Conservation (phyloP, 2,329 filamentous ascomycete genomes). For the Polychaeton citri region DNA sequence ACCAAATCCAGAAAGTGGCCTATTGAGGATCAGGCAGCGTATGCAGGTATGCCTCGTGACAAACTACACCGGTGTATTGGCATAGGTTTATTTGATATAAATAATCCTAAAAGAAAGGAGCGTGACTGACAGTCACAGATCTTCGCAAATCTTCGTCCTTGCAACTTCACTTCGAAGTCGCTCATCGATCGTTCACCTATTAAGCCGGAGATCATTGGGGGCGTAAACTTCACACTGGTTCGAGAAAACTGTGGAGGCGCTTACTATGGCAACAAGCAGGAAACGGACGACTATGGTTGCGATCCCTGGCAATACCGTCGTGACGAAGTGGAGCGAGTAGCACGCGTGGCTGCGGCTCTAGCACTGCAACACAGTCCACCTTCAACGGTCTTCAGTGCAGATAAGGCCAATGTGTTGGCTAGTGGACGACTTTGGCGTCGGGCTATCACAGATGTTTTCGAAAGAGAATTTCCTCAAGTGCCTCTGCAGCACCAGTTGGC, state of each 20-base stretch:
- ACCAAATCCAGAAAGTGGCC: slow-evolving; percentile 33
- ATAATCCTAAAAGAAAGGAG: not conserved
- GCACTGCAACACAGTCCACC: slow-evolving; percentile 25
- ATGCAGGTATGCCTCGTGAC: slow-evolving; percentile 23
- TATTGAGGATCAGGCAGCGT: slow-evolving; percentile 26
- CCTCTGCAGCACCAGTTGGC: slow-evolving; percentile 33
- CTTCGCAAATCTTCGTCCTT: slow-evolving; percentile 40
- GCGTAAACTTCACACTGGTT: slow-evolving; percentile 37
- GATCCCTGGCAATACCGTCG: slow-evolving; percentile 36
- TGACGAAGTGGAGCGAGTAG: slow-evolving; percentile 34
- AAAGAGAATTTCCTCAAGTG: slow-evolving; percentile 31
- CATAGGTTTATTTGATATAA: too few relatives aligned
- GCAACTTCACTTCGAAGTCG: slow-evolving; percentile 31
- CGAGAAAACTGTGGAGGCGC: slow-evolving; percentile 39
- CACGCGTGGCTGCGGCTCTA: slow-evolving; percentile 34
- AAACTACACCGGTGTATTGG: not conserved
- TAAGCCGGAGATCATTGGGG: slow-evolving; percentile 31
- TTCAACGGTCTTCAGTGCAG: slow-evolving; percentile 33
- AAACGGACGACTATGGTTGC: slow-evolving; percentile 29
- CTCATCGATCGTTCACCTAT: slow-evolving; percentile 28
- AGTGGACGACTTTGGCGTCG: slow-evolving; percentile 37
- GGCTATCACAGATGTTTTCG: slow-evolving; percentile 28
- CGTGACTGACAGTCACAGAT: slow-evolving; percentile 7
- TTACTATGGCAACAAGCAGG: slow-evolving; percentile 37
- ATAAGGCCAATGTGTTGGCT: slow-evolving; percentile 43